Base-by-base conservation (phyloP, 495 filamentous ascomycete species). In the Jackrogersella multiformis region DNA sequence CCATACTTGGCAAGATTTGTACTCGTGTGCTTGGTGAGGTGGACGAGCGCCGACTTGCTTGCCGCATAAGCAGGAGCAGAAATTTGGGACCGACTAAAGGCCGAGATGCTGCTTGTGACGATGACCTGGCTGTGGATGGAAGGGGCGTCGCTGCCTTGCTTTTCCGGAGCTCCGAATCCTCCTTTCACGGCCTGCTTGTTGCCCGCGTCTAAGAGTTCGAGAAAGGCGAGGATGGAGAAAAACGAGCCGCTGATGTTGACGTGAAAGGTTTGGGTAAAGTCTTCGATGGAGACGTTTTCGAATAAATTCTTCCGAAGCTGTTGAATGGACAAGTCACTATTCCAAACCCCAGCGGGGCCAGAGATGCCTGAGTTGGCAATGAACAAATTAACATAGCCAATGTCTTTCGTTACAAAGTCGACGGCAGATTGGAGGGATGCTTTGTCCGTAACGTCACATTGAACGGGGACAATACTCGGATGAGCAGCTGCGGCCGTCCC, bases 381-480 rank as follows among this genome's bases (percentile, higher is more conserved):
- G 0, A 89, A 72, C 36, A 89, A 70, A 49, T 89, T 85, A 30
- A 89, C 77, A 52, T 83, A 84, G 16, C 75, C 81, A 3, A 76
- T 77, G 18, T 88, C 84, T 2, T 77, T 72, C 0, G 78, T 71
- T 30, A 89, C 72, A 5, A 75, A 66, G 10, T 81, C 67, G 30
- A 85, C 85, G 8, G 84, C 80, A 2, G 78, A 69, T 42, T 81
- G 67, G 1, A 89, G 78, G 3, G 82, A 85, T 6, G 78, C 80
- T 64, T 86, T 85, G 0, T 83, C 86, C 1, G 85, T 80, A 24
- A 89, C 80, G 63, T 89, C 87, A 48, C 82, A 85, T 16, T 70
- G 60, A 26, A 89, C 56, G 1, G 87, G 85, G 54, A 85, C 77
- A 24, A 89, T 78, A 64, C 36, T 63, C 1, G 56, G 54, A 44